phyloP scores from a whole-genome alignment of 1,284 basidiomycete genomes.

The Ustilago esculenta region DNA sequence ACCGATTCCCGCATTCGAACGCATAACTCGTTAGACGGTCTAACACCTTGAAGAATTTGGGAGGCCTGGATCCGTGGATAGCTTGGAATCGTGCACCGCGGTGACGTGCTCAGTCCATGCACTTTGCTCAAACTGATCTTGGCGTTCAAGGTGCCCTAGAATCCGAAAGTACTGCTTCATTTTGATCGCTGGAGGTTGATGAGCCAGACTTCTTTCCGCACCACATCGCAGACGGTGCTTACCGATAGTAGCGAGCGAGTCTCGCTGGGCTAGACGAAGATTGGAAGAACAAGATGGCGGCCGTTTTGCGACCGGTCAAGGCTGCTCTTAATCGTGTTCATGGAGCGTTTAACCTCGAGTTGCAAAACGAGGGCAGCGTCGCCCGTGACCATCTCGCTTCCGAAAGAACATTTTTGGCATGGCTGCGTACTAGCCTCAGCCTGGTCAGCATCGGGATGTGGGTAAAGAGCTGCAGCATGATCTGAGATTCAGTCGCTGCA shows the following conservation, averaged over 20 bases:
- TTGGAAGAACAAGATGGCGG: slow-evolving; percentile 21
- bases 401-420: slow-evolving; percentile 67
- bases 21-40: too few relatives aligned
- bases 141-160: too few relatives aligned
- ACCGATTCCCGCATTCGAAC: too few relatives aligned
- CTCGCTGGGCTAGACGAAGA: background rate
- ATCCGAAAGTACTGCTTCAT: too few relatives aligned
- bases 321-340: slow-evolving; percentile 17
- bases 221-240: background rate
- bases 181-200: too few relatives aligned
- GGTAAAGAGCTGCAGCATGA: slow-evolving; percentile 5
- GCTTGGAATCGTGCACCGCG: too few relatives aligned
- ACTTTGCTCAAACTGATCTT: too few relatives aligned
- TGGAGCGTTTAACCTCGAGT: slow-evolving; percentile 37
- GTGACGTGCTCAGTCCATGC: too few relatives aligned
- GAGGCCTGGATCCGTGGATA: too few relatives aligned
- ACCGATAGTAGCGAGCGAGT: background rate
- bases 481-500: background rate
- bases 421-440: slow-evolving; percentile 66
- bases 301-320: slow-evolving; percentile 17
- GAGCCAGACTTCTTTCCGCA: background rate
- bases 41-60: too few relatives aligned
- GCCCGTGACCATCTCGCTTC: slow-evolving; percentile 66
- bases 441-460: slow-evolving; percentile 62
- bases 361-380: slow-evolving; percentile 65